These are phyloP conservation scores for Nemophila menziesii DNA, from an alignment of 257 asterid genomes.

Conservation along the genomic window DNA sequence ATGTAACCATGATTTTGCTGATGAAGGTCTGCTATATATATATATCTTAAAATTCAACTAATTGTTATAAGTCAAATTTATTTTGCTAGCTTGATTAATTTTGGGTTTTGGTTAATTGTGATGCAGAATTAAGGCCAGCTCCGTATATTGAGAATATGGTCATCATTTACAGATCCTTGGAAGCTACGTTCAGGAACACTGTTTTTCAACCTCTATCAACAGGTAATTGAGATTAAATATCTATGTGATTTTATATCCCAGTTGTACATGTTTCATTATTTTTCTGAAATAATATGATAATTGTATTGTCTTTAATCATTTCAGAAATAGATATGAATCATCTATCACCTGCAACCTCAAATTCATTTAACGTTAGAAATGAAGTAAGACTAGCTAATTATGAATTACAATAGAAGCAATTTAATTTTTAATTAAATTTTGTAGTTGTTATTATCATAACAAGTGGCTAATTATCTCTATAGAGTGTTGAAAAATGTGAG, in stretches of 20 bases:
- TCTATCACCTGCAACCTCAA: slow-evolving; percentile 40
- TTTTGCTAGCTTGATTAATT: too few species aligned
- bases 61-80: neutral
- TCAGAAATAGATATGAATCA: slow-evolving; percentile 16
- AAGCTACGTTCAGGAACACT: too few species aligned
- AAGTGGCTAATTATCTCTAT: too few species aligned
- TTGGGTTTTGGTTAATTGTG: slow-evolving; percentile 1
- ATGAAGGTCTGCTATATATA: slow-evolving; percentile 56
- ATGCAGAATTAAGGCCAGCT: slow-evolving; percentile 62
- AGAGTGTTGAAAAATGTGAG: too few species aligned
- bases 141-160: slow-evolving; percentile 54
- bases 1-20: slow-evolving; percentile 37
- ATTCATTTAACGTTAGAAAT: slow-evolving; percentile 32
- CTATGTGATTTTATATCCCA: neutral
- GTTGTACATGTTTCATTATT: too few species aligned
- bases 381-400: too few species aligned
- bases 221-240: slow-evolving; percentile 25
- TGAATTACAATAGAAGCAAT: too few species aligned
- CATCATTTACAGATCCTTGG: slow-evolving; percentile 43
- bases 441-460: too few species aligned
- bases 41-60: too few species aligned
- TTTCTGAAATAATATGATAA: too few species aligned
- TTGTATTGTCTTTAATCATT: neutral
- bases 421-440: too few species aligned
- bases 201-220: slow-evolving; percentile 33